Conservation (phyloP, 2,329 filamentous ascomycete genomes). For the Penicillium sp. region DNA sequence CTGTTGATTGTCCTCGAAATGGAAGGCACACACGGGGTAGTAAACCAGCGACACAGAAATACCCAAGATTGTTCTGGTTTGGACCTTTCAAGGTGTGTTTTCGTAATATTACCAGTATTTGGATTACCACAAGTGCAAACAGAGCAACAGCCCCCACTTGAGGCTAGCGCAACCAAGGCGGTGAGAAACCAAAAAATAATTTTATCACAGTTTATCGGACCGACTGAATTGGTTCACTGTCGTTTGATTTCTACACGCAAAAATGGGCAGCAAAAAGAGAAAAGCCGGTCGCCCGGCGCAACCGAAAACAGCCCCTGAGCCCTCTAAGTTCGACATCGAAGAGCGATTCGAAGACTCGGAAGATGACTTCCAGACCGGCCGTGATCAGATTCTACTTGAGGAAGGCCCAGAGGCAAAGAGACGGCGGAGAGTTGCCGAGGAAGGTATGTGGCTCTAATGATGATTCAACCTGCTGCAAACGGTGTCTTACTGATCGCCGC, state of each 20-base stretch:
- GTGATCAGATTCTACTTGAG: conserved; percentile 82
- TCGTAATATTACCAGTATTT: conserved; percentile 15
- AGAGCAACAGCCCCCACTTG: conserved; percentile 20
- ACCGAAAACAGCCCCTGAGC: conserved; percentile 32
- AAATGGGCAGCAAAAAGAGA: conserved; percentile 59
- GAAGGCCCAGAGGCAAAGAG: conserved; percentile 78
- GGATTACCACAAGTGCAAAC: conserved; percentile 23
- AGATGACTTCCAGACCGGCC: conserved; percentile 86
- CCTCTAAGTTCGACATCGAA: conserved; percentile 41
- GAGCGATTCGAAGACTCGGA: conserved; percentile 91
- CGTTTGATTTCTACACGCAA: conserved; percentile 26
- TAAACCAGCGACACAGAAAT: neutral
- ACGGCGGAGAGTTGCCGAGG: conserved; percentile 66
- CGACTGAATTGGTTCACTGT: conserved; percentile 5
- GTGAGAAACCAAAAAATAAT: conserved; percentile 39
- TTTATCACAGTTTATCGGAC: conserved; percentile 28
- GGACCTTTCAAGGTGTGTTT: neutral
- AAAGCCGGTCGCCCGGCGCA: conserved; percentile 59
- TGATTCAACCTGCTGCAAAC: neutral
- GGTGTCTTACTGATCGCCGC: conserved; percentile 18
- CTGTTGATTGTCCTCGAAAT: conserved; percentile 1
- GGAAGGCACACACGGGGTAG: conserved; percentile 3
- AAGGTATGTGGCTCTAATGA: conserved; percentile 49
- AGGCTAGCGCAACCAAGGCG: conserved; percentile 28
- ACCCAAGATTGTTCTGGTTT: neutral